phyloP scores from a whole-genome alignment of 345 rosid species.

The Noccaea caerulescens region DNA sequence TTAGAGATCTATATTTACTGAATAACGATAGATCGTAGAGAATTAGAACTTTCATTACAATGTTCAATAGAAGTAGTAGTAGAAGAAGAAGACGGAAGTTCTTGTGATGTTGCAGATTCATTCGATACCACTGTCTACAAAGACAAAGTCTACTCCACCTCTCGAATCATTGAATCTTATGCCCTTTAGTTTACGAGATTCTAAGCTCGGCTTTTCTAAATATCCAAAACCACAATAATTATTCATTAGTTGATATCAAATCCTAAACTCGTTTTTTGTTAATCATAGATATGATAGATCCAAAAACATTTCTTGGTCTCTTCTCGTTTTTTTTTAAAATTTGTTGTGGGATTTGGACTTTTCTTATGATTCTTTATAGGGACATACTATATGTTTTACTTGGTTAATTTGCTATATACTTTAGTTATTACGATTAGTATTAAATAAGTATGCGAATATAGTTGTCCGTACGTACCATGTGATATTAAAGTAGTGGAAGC shows the following conservation, averaged over 20 bases:
- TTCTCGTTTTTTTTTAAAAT: too few relatives aligned
- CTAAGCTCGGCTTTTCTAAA: background rate
- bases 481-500: background rate
- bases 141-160: slow-evolving; percentile 4
- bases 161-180: slow-evolving; percentile 4
- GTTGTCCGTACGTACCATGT: slow-evolving; percentile 2
- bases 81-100: slow-evolving; percentile 6
- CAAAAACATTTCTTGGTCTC: too few relatives aligned
- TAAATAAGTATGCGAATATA: too few relatives aligned
- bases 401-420: background rate
- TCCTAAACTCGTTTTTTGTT: too few relatives aligned
- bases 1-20: slow-evolving; percentile 11
- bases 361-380: too few relatives aligned
- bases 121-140: slow-evolving; percentile 5
- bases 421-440: too few relatives aligned
- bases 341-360: too few relatives aligned
- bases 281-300: too few relatives aligned
- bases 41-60: background rate
- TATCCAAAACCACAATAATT: background rate
- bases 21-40: slow-evolving; percentile 22
- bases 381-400: too few relatives aligned
- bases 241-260: too few relatives aligned
- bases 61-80: background rate
- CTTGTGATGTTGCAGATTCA: slow-evolving; percentile 11
- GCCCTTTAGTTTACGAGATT: slow-evolving; percentile 11